A percentile compares a stretch with the other conserved stretches of the same genome.
phyloP scores from a whole-genome alignment of 352 stramenopile genomes.

The Pelagophyceae sp. region DNA sequence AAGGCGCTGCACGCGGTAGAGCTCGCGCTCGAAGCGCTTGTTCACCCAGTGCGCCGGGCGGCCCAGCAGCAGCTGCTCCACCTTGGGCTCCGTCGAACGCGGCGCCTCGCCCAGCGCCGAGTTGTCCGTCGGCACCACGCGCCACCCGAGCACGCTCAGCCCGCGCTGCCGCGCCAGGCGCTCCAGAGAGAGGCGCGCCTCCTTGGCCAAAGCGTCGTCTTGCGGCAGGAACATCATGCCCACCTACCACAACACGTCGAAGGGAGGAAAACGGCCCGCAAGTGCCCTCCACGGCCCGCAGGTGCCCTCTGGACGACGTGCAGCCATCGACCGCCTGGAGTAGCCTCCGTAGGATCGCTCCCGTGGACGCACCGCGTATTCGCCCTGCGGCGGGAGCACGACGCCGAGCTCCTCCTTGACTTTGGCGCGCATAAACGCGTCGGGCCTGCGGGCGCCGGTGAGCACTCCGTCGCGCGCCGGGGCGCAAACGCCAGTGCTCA shows the following conservation, averaged over 20 bases:
- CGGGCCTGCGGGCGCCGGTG: constrained; percentile 54
- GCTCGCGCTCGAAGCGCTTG: constrained; percentile 82
- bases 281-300: too few species aligned
- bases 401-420: constrained; percentile 62
- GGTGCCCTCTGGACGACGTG: too few species aligned
- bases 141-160: constrained; percentile 80
- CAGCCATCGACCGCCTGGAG: constrained; percentile 38
- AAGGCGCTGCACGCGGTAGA: constrained; percentile 65
- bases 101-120: constrained; percentile 81
- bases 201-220: constrained; percentile 43
- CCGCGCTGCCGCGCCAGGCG: constrained; percentile 63
- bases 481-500: too few species aligned
- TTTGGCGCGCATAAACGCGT: constrained; percentile 80
- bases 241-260: too few species aligned
- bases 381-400: constrained; percentile 49
- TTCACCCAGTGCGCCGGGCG: constrained; percentile 41
- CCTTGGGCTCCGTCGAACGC: constrained; percentile 78
- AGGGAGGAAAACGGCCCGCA: too few species aligned
- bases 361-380: constrained; percentile 87
- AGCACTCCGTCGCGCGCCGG: too few species aligned
- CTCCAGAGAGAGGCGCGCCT: constrained; percentile 46
- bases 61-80: constrained; percentile 75
- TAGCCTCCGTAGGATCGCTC: too few species aligned
- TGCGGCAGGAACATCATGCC: constrained; percentile 51
- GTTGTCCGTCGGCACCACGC: constrained; percentile 81